These are phyloP conservation scores for Lachancea thermotolerans DNA, from an alignment of 805 yeast species.

Conservation along the genomic window DNA sequence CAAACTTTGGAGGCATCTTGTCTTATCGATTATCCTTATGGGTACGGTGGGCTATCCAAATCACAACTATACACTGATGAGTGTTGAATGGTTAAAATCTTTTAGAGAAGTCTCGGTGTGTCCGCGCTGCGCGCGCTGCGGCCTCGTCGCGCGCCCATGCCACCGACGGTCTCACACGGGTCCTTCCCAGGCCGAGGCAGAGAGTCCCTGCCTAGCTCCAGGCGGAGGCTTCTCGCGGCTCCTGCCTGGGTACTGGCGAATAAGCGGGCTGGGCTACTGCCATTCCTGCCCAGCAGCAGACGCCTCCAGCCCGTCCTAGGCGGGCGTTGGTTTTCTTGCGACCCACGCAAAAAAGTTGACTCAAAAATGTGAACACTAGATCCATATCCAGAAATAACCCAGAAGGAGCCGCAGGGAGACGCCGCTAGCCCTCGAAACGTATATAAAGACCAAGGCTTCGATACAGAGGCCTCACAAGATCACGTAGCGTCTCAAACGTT, in stretches of 20 bases:
- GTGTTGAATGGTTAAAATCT: conserved; percentile 1
- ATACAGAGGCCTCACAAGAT: no score
- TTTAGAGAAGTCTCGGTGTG: neutral
- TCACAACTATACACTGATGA: neutral
- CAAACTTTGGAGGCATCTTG: conserved; percentile 95
- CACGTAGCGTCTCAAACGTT: no score
- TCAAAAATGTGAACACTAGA: neutral
- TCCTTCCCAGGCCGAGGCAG: no score
- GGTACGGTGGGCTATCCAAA: conserved; percentile 8
- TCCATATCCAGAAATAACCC: no score
- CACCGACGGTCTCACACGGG: no score
- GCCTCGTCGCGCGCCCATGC: no score
- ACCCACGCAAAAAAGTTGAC: neutral
- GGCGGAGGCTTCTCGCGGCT: neutral
- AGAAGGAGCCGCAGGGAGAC: no score
- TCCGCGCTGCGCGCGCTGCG: no score
- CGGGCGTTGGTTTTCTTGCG: neutral
- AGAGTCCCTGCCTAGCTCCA: conserved; percentile 1
- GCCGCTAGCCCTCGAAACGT: no score
- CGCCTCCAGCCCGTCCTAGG: neutral
- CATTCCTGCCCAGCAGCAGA: neutral
- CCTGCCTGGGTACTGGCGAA: conserved; percentile 1
- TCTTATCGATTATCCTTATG: conserved; percentile 13
- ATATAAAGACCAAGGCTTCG: no score
- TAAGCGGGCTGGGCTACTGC: neutral